A percentile compares a stretch with the other conserved stretches of the same genome.
Conservation (phyloP, 2,329 filamentous ascomycete genomes). For the Gnomoniopsis sp. region DNA sequence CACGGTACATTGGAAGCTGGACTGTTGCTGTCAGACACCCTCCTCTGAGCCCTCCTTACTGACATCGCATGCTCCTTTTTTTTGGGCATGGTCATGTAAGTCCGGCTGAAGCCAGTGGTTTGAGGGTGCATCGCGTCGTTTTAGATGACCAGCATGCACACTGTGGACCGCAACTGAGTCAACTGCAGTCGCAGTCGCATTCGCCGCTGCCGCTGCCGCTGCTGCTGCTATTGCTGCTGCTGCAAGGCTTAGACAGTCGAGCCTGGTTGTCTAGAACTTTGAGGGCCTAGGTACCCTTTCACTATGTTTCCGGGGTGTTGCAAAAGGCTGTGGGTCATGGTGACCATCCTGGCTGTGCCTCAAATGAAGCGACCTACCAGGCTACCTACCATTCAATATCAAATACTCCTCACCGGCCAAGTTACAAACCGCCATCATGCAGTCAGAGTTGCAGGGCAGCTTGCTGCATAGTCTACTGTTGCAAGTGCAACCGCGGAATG, state of each 20-base stretch:
- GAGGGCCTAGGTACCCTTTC: neutral
- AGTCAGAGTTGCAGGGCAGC: conserved; percentile 4
- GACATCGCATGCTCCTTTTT: conserved; percentile 17
- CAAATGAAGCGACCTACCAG: neutral
- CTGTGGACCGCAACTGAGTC: conserved; percentile 3
- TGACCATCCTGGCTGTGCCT: neutral
- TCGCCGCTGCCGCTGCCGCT: neutral
- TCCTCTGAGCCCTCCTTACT: neutral
- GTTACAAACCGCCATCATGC: neutral
- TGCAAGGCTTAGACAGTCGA: conserved; percentile 7
- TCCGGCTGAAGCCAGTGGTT: conserved; percentile 18
- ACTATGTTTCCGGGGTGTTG: neutral
- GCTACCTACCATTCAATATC: neutral
- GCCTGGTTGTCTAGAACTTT: conserved; percentile 6
- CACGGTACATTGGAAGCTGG: neutral
- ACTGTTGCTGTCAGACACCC: neutral
- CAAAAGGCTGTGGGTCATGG: neutral
- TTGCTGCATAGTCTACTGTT: conserved; percentile 9
- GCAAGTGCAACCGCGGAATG: conserved; percentile 18
- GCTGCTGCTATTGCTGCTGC: conserved; percentile 1
- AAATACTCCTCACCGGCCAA: neutral
- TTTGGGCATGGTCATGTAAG: conserved; percentile 15
- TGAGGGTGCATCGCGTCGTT: conserved; percentile 17
- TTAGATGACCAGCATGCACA: conserved; percentile 13
- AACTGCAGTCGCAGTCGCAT: neutral